Base-by-base conservation (phyloP, 305 asterid species). In the Ilex paraguariensis region DNA sequence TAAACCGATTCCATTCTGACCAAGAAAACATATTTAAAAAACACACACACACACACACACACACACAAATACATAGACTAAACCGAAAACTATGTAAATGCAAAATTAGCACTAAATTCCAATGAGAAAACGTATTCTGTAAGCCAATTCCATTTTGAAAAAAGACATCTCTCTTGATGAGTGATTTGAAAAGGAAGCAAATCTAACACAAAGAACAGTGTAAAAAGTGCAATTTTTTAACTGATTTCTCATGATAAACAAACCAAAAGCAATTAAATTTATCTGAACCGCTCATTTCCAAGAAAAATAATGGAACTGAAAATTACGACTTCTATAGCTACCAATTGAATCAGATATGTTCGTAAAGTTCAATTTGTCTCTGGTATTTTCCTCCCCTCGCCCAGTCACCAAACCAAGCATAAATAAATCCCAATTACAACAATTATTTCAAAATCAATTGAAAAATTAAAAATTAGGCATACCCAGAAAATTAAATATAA, bases 1-100 rank as follows among this genome's bases (percentile, higher is more conserved):
- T 80, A 85, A 64, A 81, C 83, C 17, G 95, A 90, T 72, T 85
- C 95, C 97, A 90, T 87, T 80, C 97, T 90, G 77, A 58, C 62
- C 65, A 78, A 61, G 11, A 56, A 66, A 4, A 4, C 42, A 36
- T 36, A 36, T 36, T 36, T 36, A 8, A 21, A 21, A 21, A 21
- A 21, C 0, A 21, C 28, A 21, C 28, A 21, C 28, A 21, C 28
- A 21, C 28, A 21, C 28, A 21, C 28, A 21, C 28, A 21, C 28
- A 11, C 48, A 42, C 48, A 42, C 52, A 46, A 13, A 46, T 46
- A 46, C 13, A 46, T 46, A 46, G 10, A 13, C 15, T 46, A 61
- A 46, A 51, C 4, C 15, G 36, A 50, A 61, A 15, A 45, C 30
- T 13, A 56, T 51, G 44, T 51, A 57, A 31, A 57, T 30, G 50